phyloP scores from a whole-genome alignment of 2,329 filamentous ascomycete species.

The Colletotrichum sp. region DNA sequence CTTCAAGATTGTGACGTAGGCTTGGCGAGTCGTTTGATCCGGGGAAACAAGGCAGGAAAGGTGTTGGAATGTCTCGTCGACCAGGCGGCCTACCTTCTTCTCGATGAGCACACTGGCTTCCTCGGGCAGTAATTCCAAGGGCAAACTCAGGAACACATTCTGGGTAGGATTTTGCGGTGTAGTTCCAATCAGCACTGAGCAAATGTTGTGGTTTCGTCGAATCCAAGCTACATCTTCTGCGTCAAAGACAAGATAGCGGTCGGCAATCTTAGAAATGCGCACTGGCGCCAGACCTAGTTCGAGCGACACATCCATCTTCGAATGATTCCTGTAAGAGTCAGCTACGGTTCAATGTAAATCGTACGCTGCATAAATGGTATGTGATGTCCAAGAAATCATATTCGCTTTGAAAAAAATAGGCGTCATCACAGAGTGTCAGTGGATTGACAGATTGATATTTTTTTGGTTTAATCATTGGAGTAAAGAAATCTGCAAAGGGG shows the following conservation, averaged over 20 bases:
- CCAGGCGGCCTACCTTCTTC: slow-evolving; percentile 75
- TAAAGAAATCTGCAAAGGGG: neutral
- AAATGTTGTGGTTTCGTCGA: slow-evolving; percentile 81
- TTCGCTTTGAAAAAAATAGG: slow-evolving; percentile 38
- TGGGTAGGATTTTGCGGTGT: slow-evolving; percentile 93
- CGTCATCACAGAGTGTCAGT: slow-evolving; percentile 54
- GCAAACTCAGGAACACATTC: slow-evolving; percentile 89
- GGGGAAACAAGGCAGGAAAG: slow-evolving; percentile 64
- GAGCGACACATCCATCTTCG: neutral
- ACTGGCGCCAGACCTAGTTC: slow-evolving; percentile 52
- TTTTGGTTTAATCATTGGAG: slow-evolving; percentile 51
- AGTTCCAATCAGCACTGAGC: slow-evolving; percentile 83
- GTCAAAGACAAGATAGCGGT: slow-evolving; percentile 89
- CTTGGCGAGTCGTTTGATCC: slow-evolving; percentile 59
- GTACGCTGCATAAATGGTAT: neutral
- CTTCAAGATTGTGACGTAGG: slow-evolving; percentile 66
- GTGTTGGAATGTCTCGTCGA: slow-evolving; percentile 80
- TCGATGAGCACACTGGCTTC: slow-evolving; percentile 84
- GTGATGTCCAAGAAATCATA: neutral
- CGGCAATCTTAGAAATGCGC: slow-evolving; percentile 79
- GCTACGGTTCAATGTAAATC: neutral
- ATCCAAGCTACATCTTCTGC: slow-evolving; percentile 78
- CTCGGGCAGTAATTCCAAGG: slow-evolving; percentile 88
- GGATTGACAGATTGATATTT: slow-evolving; percentile 62
- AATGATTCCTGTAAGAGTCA: neutral